These are phyloP conservation scores for Venturia carpophila DNA, from an alignment of 2,329 filamentous ascomycete species.

Conservation along the genomic window DNA sequence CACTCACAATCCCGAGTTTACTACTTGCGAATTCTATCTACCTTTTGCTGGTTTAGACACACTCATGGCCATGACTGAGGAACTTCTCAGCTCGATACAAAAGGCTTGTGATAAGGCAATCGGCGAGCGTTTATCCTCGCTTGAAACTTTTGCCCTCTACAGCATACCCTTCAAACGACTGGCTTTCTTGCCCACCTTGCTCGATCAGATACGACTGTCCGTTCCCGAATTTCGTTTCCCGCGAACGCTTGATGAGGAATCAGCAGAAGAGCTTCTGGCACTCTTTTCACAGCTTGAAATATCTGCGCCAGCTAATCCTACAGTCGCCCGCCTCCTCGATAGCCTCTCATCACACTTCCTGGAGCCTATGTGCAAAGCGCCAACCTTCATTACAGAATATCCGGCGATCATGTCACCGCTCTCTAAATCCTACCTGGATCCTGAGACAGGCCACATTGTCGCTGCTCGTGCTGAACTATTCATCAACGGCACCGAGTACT, in stretches of 20 bases:
- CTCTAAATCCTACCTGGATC: conserved; percentile 74
- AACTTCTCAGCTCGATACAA: conserved; percentile 45
- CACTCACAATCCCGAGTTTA: conserved; percentile 96
- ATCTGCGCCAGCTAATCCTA: conserved; percentile 12
- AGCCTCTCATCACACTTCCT: conserved; percentile 67
- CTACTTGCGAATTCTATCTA: conserved; percentile 94
- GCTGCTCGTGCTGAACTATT: conserved; percentile 82
- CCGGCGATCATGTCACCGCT: conserved; percentile 87
- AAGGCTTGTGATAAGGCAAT: conserved; percentile 21
- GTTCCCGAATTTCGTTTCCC: conserved; percentile 31
- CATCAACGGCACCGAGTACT: conserved; percentile 69
- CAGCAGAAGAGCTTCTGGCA: conserved; percentile 46
- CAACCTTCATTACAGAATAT: conserved; percentile 83
- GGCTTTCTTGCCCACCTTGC: conserved; percentile 65
- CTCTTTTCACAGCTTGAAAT: conserved; percentile 43
- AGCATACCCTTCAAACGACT: conserved; percentile 46
- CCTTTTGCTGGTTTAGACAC: conserved; percentile 70
- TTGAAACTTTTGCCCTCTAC: conserved; percentile 33
- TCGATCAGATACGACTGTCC: background rate
- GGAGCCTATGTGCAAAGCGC: conserved; percentile 63
- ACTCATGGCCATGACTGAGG: conserved; percentile 68
- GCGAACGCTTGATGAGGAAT: conserved; percentile 41
- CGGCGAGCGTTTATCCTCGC: conserved; percentile 40
- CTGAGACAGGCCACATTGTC: conserved; percentile 58
- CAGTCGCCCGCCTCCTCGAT: conserved; percentile 66